Conservation (phyloP, 2,329 filamentous ascomycete species). For the Talaromyces sp. region DNA sequence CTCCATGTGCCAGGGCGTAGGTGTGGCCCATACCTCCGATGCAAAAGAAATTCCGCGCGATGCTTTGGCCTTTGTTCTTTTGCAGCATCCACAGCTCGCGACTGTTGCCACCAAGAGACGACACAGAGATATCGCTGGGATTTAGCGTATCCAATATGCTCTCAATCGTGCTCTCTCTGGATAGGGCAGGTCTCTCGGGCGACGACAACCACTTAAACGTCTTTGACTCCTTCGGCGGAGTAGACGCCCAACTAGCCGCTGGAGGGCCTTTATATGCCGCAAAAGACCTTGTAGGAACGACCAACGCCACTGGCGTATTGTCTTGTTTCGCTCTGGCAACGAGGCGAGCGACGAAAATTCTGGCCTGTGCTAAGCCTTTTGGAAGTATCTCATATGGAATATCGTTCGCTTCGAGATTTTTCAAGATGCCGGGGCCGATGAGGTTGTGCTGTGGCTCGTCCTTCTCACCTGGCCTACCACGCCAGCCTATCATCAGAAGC, state of each 20-base stretch:
- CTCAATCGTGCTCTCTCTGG: not conserved
- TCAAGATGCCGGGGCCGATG: not conserved
- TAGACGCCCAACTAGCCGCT: no score
- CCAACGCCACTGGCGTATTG: not conserved
- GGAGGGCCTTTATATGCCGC: not conserved
- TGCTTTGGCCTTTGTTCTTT: not conserved
- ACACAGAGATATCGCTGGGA: not conserved
- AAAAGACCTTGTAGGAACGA: not conserved
- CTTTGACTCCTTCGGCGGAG: no score
- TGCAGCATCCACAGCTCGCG: conserved; percentile 2
- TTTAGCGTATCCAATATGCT: not conserved
- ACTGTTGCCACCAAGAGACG: conserved; percentile 5
- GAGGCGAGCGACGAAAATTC: not conserved
- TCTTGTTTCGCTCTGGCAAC: not conserved
- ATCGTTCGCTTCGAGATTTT: not conserved
- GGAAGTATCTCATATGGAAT: not conserved
- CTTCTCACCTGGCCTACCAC: not conserved
- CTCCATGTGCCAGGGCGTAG: not conserved
- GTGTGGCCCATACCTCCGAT: conserved; percentile 6
- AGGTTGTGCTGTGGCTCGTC: not conserved
- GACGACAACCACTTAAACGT: no score
- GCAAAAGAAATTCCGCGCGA: not conserved
- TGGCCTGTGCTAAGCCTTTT: not conserved
- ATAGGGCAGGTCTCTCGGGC: not conserved
- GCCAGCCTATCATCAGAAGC: not conserved